Evolutionary conservation across 2,329 filamentous ascomycete genomes (phyloP), one percentile per base, ranked within the genome.

Genomic region (Ambrosiella cleistominuta): DNA sequence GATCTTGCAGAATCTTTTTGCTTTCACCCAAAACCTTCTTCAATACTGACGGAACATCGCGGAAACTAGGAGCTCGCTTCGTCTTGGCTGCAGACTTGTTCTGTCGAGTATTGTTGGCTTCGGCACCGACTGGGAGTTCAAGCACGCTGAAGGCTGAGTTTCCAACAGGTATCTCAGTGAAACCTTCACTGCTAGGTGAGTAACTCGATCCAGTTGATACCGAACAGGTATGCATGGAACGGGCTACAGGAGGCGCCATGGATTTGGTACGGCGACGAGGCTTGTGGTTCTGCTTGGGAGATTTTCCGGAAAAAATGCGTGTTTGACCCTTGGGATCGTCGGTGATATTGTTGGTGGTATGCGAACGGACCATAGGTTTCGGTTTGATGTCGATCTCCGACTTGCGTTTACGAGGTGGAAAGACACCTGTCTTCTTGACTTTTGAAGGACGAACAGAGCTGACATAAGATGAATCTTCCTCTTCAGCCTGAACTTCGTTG

Each of bases 131-230:
- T 0, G 79, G 74, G 1, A 83, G 66, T 57, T 83, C 80, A 6
- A 83, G 70, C 63, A 80, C 79, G 62, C 79, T 83, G 63, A 84
- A 83, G n/a, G 81, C 81, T 15, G 81, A 83, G 62, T 78, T 78
- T 5, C 81, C 81, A 65, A 82, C 76, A 0, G 80, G 80, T 54
- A 83, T 82, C 11, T 83, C 80, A 15, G 73, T 56, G 7, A 52
- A 15, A 38, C 38, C 54, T 5, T 60, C 57, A 6, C 52, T 45
- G 12, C 37, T 42, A 35, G 54, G 73, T 3, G 74, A 63, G 8
- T 71, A 61, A 52, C 67, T 70, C 1, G 70, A 70, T 2, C 66
- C 67, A 1, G 54, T 60, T 1, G 59, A 60, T 9, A 60, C 57
- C 13, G 59, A 60, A n/a, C 56, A 50, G 37, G 59, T 60, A 5